Conservation (phyloP, 2,329 filamentous ascomycete species). For the Cercospora zeae-maydis region DNA sequence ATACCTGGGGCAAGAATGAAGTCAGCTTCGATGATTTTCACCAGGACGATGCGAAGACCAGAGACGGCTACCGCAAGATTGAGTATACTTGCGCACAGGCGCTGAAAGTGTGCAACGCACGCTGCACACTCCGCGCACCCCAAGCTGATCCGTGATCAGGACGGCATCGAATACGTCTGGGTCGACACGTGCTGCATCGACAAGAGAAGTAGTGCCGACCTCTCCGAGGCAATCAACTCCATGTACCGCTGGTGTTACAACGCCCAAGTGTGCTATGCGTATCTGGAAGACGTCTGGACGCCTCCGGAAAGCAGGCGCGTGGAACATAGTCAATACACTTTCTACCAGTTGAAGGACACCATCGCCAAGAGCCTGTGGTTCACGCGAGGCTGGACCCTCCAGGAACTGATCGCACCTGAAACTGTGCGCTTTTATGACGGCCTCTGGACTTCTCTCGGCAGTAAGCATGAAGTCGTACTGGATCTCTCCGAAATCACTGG, state of each 20-base stretch:
- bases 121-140: not conserved
- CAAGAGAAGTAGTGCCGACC: slow-evolving; percentile 20
- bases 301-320: no score
- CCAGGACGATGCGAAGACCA: not conserved
- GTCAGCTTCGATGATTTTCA: slow-evolving; percentile 11
- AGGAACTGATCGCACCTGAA: no score
- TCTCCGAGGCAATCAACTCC: no score
- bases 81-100: slow-evolving; percentile 13
- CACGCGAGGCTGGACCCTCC: no score
- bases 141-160: not conserved
- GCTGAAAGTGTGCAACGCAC: not conserved
- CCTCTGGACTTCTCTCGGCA: no score
- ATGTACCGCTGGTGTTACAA: slow-evolving; percentile 21
- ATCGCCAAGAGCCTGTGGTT: no score
- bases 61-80: slow-evolving; percentile 11
- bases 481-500: no score
- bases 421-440: no score
- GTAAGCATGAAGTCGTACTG: no score
- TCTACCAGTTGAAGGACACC: no score
- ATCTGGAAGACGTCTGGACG: slow-evolving; percentile 9
- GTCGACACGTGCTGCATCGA: slow-evolving; percentile 24
- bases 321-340: no score
- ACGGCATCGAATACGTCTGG: slow-evolving; percentile 11
- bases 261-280: slow-evolving; percentile 17
- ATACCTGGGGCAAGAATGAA: slow-evolving; percentile 20